Evolutionary conservation across 768 basidiomycete species (phyloP).

Genomic region (Mycena vitilis): DNA sequence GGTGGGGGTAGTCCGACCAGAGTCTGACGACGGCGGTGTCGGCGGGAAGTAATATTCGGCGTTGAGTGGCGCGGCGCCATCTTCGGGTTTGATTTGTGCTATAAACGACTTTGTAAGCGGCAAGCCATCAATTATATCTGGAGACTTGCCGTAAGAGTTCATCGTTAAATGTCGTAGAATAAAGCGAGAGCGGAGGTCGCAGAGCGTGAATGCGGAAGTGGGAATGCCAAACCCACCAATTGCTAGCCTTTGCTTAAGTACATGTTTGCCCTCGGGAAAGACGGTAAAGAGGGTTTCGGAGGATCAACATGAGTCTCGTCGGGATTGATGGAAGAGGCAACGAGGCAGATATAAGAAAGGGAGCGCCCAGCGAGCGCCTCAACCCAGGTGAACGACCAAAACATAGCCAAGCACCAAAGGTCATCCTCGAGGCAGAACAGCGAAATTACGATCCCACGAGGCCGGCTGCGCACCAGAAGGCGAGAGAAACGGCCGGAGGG

Average conservation of each 20-base stretch:
- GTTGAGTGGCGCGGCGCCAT: not conserved
- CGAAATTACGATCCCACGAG: no score
- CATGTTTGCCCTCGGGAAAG: slow-evolving; percentile 31
- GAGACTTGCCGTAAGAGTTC: slow-evolving; percentile 27
- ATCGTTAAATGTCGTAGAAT: slow-evolving; percentile 30
- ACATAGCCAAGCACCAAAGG: slow-evolving; percentile 44
- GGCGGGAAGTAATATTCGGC: slow-evolving; percentile 13
- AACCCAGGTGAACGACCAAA: slow-evolving; percentile 39
- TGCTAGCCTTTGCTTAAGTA: slow-evolving; percentile 39
- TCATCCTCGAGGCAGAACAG: no score
- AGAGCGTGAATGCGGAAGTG: slow-evolving; percentile 17
- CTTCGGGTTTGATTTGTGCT: slow-evolving; percentile 25
- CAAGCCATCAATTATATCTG: not conserved
- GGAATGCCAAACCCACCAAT: slow-evolving; percentile 19
- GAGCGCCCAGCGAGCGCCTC: slow-evolving; percentile 28
- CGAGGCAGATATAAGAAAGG: slow-evolving; percentile 41
- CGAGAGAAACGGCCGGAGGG: no score
- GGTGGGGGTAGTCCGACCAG: slow-evolving; percentile 10
- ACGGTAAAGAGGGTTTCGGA: slow-evolving; percentile 18
- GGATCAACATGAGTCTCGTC: slow-evolving; percentile 44
- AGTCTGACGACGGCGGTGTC: slow-evolving; percentile 19
- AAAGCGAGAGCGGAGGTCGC: slow-evolving; percentile 3
- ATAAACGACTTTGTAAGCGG: slow-evolving; percentile 2
- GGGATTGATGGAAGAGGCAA: slow-evolving; percentile 37
- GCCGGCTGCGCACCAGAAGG: no score